phyloP scores from a whole-genome alignment of 345 rosid species.

The Trapa bicornis region DNA sequence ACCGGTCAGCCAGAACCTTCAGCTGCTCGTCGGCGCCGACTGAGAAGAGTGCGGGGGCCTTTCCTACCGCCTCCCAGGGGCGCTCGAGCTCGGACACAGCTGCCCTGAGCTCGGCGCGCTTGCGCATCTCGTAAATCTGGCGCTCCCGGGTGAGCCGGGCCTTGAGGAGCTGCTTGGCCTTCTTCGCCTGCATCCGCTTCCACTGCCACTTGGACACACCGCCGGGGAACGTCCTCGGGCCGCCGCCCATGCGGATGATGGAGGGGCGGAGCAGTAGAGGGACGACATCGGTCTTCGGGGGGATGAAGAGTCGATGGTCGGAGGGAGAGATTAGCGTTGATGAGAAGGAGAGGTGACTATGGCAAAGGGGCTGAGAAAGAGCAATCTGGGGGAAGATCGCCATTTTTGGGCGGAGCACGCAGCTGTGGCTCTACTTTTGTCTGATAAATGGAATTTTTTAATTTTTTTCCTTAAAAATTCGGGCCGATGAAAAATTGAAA shows the following conservation, averaged over 20 bases:
- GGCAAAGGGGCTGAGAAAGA: background rate
- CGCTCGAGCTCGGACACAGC: slow-evolving; percentile 81
- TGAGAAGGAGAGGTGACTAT: slow-evolving; percentile 27
- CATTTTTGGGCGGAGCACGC: background rate
- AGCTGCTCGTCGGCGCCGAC: slow-evolving; percentile 71
- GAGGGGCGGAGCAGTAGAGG: slow-evolving; percentile 19
- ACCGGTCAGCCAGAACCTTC: slow-evolving; percentile 80
- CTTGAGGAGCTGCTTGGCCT: slow-evolving; percentile 72
- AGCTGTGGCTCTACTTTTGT: background rate
- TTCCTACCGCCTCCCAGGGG: slow-evolving; percentile 72
- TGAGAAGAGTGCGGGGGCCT: slow-evolving; percentile 61
- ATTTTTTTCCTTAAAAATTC: background rate
- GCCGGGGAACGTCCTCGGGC: slow-evolving; percentile 75
- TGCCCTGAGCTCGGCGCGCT: slow-evolving; percentile 78
- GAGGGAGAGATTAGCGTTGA: slow-evolving; percentile 18
- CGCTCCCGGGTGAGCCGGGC: slow-evolving; percentile 69
- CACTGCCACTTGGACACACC: slow-evolving; percentile 91
- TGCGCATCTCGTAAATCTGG: slow-evolving; percentile 85
- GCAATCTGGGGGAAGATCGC: background rate
- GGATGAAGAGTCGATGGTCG: slow-evolving; percentile 19
- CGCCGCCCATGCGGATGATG: slow-evolving; percentile 76
- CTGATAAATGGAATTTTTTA: background rate
- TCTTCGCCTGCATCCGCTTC: slow-evolving; percentile 88
- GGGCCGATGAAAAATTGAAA: background rate
- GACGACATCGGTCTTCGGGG: slow-evolving; percentile 19